Evolutionary conservation across 2,329 filamentous ascomycete species (phyloP).

Genomic region (Lasiodiplodia theobromae): DNA sequence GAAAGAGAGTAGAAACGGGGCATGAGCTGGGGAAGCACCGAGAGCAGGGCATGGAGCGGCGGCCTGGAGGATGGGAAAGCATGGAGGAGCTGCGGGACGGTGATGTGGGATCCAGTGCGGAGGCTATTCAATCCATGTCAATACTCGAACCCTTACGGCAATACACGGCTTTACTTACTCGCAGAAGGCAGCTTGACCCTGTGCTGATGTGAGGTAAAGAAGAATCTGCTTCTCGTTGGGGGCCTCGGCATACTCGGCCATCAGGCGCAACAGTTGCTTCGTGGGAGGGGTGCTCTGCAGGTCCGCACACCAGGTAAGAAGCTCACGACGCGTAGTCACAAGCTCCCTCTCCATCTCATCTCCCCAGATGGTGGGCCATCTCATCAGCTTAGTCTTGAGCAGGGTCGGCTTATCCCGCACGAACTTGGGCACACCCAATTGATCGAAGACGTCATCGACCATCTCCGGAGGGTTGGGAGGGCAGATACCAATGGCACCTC

Average conservation of each 20-base stretch:
- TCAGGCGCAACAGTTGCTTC: conserved; percentile 81
- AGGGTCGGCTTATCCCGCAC: conserved; percentile 84
- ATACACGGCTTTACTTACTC: conserved; percentile 55
- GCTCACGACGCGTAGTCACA: conserved; percentile 86
- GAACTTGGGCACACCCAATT: conserved; percentile 80
- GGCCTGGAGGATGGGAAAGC: conserved; percentile 94
- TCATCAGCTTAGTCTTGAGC: conserved; percentile 78
- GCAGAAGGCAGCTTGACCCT: conserved; percentile 92
- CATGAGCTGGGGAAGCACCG: conserved; percentile 86
- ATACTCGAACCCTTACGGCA: background rate
- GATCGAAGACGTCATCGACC: conserved; percentile 85
- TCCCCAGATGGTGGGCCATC: conserved; percentile 99
- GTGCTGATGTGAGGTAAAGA: conserved; percentile 81
- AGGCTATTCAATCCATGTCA: conserved; percentile 50
- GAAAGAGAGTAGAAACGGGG: conserved; percentile 98
- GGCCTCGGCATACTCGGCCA: conserved; percentile 84
- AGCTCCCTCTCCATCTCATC: conserved; percentile 85
- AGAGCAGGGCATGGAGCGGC: conserved; percentile 81
- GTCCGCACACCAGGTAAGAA: conserved; percentile 96
- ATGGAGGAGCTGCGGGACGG: conserved; percentile 81
- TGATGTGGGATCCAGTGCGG: conserved; percentile 84
- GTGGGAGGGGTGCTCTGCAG: conserved; percentile 91
- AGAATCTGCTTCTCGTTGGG: conserved; percentile 89
- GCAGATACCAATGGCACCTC: conserved; percentile 91
- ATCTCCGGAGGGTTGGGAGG: conserved; percentile 80